Percentiles rank a stretch among this genome's conserved stretches.
Evolutionary conservation across 192 early-diverging fungal species (phyloP).

Genomic region (Backusella macrospora): DNA sequence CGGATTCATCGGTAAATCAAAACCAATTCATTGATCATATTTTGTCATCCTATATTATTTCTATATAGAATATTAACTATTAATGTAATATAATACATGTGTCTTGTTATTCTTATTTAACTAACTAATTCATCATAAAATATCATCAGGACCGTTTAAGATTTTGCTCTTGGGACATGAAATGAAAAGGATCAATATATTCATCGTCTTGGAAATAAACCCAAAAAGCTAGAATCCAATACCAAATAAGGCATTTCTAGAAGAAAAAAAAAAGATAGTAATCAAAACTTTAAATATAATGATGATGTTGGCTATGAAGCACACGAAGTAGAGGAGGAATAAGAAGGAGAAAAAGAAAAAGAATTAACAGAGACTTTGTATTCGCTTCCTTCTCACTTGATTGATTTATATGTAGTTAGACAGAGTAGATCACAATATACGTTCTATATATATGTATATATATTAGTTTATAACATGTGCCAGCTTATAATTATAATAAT

Average conservation of each 20-base stretch:
- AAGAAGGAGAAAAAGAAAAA: no score
- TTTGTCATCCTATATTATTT: not conserved
- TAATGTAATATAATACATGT: not conserved
- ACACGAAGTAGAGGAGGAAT: no score
- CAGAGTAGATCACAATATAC: no score
- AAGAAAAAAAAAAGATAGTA: not conserved
- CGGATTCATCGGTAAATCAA: slow-evolving; percentile 3
- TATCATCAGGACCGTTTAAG: not conserved
- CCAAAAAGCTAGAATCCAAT: not conserved
- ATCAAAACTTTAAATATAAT: no score
- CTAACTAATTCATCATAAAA: not conserved
- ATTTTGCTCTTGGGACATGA: not conserved
- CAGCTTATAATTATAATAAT: no score
- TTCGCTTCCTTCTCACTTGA: no score
- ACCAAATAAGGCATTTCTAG: not conserved
- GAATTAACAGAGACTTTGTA: no score
- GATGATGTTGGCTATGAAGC: no score
- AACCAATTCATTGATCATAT: not conserved
- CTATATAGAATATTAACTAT: no score
- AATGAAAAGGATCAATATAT: slow-evolving; percentile 1
- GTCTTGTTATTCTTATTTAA: not conserved
- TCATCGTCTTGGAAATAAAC: not conserved
- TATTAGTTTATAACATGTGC: no score
- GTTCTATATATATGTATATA: no score
- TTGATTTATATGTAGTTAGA: no score